Conservation (phyloP, 192 early-diverging fungal species). For the Coemansia sp. region DNA sequence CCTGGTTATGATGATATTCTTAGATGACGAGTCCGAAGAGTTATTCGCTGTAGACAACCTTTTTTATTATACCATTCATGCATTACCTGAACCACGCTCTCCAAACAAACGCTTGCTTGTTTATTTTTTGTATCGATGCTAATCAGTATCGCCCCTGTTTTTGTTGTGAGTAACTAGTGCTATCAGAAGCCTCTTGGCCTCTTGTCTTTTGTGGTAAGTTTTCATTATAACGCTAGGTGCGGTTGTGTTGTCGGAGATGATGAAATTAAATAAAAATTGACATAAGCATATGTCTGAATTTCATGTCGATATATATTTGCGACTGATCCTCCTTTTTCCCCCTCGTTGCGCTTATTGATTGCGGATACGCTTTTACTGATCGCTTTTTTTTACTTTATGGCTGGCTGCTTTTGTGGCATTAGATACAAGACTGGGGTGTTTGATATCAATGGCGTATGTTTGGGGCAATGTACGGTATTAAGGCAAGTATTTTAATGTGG, state of each 20-base stretch:
- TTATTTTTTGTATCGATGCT: neutral
- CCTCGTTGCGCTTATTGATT: neutral
- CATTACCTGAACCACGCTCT: constrained; percentile 48
- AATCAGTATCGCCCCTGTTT: neutral
- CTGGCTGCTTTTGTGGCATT: neutral
- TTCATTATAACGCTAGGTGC: no score
- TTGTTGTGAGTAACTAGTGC: neutral
- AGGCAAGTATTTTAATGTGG: constrained; percentile 21
- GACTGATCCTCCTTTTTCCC: constrained; percentile 21
- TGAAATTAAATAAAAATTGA: constrained; percentile 26
- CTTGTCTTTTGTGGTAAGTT: neutral
- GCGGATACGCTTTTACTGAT: neutral
- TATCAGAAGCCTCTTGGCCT: neutral
- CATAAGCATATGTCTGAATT: constrained; percentile 56
- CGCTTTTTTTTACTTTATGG: neutral
- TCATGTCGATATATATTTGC: constrained; percentile 33
- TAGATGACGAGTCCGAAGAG: constrained; percentile 83
- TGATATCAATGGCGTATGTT: no score
- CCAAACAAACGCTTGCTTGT: neutral
- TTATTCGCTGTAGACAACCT: constrained; percentile 70
- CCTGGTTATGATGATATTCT: constrained; percentile 61
- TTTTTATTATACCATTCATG: constrained; percentile 71
- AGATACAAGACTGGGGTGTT: neutral
- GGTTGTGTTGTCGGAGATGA: constrained; percentile 21
- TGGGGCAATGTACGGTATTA: neutral